A percentile compares a stretch with the other conserved stretches of the same genome.
Conservation (phyloP, 768 basidiomycete species). For the Tylopilus plumbeoviolaceoides region DNA sequence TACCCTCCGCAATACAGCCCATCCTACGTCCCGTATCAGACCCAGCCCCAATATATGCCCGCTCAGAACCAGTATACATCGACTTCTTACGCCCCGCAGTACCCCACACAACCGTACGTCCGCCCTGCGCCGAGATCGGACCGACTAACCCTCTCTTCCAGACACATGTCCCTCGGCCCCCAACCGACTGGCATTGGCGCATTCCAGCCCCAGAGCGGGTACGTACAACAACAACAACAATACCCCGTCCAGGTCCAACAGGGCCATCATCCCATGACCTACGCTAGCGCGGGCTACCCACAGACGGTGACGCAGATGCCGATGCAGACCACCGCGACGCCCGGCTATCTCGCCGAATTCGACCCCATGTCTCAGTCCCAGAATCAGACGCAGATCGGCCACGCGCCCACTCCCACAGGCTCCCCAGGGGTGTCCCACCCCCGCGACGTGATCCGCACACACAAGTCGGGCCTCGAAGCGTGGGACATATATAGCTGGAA, state of each 20-base stretch:
- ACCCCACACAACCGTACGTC: conserved; percentile 20
- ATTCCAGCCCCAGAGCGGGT: conserved; percentile 52
- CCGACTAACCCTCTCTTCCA: conserved; percentile 5
- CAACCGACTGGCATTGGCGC: conserved; percentile 29
- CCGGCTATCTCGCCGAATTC: conserved; percentile 36
- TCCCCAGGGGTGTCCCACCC: conserved; percentile 49
- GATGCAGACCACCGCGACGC: conserved; percentile 3
- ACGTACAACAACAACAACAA: conserved; percentile 51
- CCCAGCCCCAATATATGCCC: conserved; percentile 16
- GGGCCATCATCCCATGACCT: conserved; percentile 22
- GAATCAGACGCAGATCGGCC: neutral
- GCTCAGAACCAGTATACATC: conserved; percentile 22
- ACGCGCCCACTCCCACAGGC: neutral
- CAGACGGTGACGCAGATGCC: too few species aligned
- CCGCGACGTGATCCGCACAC: conserved; percentile 57
- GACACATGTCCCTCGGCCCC: conserved; percentile 21
- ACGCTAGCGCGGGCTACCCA: conserved; percentile 28
- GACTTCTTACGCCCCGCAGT: conserved; percentile 24
- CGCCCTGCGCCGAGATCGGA: neutral
- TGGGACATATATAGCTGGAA: conserved; percentile 75
- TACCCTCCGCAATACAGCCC: conserved; percentile 36
- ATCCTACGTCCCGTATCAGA: conserved; percentile 13
- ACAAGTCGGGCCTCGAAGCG: conserved; percentile 65
- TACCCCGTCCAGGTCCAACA: conserved; percentile 11
- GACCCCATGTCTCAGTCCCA: conserved; percentile 35